These are phyloP conservation scores for Candida sanyaensis DNA, from an alignment of 1,139 yeast species.

Conservation along the genomic window DNA sequence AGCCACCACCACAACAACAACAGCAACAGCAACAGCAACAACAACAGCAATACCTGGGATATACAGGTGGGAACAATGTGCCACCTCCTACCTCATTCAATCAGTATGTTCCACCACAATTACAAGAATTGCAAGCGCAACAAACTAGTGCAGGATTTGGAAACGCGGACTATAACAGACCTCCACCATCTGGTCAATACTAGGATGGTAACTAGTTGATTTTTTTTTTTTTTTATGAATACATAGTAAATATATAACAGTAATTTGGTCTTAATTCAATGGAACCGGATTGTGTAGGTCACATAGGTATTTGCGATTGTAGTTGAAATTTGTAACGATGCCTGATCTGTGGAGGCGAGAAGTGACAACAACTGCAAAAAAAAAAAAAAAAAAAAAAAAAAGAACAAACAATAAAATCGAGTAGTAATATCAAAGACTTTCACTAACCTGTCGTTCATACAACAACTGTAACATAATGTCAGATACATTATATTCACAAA, in stretches of 20 bases:
- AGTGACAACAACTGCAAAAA: too few relatives aligned
- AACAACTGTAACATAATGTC: slow-evolving; percentile 24
- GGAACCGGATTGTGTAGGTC: too few relatives aligned
- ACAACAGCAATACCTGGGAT: slow-evolving; percentile 4
- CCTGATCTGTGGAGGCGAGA: too few relatives aligned
- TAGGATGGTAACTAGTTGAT: neutral
- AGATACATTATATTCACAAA: slow-evolving; percentile 40
- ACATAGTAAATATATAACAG: too few relatives aligned
- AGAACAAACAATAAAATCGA: neutral
- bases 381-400: neutral
- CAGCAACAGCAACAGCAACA: slow-evolving; percentile 3
- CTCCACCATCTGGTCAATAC: neutral
- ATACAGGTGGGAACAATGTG: neutral
- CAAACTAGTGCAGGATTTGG: slow-evolving; percentile 43
- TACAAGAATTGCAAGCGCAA: slow-evolving; percentile 25
- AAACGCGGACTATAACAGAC: slow-evolving; percentile 20
- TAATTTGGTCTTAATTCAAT: too few relatives aligned
- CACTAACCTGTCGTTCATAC: too few relatives aligned
- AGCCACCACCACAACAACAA: slow-evolving; percentile 1
- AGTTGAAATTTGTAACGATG: too few relatives aligned
- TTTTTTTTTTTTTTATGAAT: too few relatives aligned
- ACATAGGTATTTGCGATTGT: too few relatives aligned
- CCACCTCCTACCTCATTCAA: slow-evolving; percentile 2
- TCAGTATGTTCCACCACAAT: slow-evolving; percentile 9
- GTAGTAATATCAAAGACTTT: too few relatives aligned